phyloP scores from a whole-genome alignment of 805 yeast genomes.

The Pichia nakasei region DNA sequence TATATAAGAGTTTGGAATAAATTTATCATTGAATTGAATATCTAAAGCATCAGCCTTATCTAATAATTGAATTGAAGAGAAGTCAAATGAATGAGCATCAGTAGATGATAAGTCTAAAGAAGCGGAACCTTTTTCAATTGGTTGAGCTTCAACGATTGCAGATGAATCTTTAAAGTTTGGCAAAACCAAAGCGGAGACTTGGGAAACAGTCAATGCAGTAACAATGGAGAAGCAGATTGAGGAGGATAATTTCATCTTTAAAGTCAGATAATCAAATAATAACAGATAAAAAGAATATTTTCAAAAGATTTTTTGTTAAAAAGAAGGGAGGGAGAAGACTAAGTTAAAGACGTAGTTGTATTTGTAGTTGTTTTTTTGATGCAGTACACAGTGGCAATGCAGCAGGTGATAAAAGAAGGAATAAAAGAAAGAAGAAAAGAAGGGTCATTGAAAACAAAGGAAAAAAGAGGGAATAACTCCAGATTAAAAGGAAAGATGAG shows the following conservation, averaged over 20 bases:
- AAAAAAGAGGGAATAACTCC: neutral
- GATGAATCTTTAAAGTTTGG: slow-evolving; percentile 14
- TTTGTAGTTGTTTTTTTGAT: neutral
- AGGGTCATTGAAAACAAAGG: neutral
- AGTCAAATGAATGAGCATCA: slow-evolving; percentile 1
- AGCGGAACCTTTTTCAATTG: slow-evolving; percentile 25
- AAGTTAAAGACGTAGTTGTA: neutral
- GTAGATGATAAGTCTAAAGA: too few relatives aligned
- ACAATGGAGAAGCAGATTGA: slow-evolving; percentile 11
- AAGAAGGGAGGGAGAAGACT: neutral
- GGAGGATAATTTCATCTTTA: slow-evolving; percentile 12
- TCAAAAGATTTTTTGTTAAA: neutral
- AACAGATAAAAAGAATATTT: too few relatives aligned
- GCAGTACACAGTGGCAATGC: neutral
- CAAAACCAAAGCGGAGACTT: slow-evolving; percentile 15
- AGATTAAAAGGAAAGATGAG: neutral
- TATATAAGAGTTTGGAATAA: slow-evolving; percentile 72
- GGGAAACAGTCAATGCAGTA: slow-evolving; percentile 11
- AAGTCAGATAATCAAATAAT: too few relatives aligned
- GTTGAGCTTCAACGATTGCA: slow-evolving; percentile 14
- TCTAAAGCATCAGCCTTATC: slow-evolving; percentile 32
- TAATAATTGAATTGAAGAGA: slow-evolving; percentile 7
- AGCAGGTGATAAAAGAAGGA: neutral
- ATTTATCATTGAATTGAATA: slow-evolving; percentile 36
- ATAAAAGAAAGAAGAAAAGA: neutral